A percentile compares a stretch with the other conserved stretches of the same genome.
phyloP scores from a whole-genome alignment of 257 asterid species.

The Solanum piurae region DNA sequence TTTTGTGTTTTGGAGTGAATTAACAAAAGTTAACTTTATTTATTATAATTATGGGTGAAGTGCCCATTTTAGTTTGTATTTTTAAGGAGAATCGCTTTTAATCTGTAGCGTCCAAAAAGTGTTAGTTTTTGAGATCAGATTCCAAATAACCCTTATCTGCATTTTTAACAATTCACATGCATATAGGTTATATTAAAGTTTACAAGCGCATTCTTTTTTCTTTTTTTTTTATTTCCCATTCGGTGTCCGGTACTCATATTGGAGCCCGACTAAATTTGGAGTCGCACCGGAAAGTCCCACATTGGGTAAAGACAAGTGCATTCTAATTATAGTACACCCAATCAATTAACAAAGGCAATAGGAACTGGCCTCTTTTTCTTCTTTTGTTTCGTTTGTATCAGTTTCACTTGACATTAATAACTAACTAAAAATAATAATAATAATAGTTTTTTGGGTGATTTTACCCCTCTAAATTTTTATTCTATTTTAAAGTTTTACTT shows the following conservation, averaged over 20 bases:
- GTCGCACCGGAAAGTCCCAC: too few relatives aligned
- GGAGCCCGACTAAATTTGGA: too few relatives aligned
- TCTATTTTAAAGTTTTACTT: not conserved
- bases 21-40: not conserved
- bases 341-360: not conserved
- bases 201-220: not conserved
- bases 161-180: not conserved
- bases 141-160: not conserved
- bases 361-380: not conserved
- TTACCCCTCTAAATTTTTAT: not conserved
- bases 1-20: not conserved
- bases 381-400: too few relatives aligned
- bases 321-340: not conserved
- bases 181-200: not conserved
- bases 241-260: too few relatives aligned
- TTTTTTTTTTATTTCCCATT: too few relatives aligned
- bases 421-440: too few relatives aligned
- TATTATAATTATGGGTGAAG: too few relatives aligned
- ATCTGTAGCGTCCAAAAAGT: too few relatives aligned
- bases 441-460: not conserved
- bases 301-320: too few relatives aligned
- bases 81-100: too few relatives aligned
- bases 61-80: too few relatives aligned
- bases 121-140: not conserved
- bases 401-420: not conserved